phyloP scores from a whole-genome alignment of 768 basidiomycete genomes.

The Lyophyllum decastes region DNA sequence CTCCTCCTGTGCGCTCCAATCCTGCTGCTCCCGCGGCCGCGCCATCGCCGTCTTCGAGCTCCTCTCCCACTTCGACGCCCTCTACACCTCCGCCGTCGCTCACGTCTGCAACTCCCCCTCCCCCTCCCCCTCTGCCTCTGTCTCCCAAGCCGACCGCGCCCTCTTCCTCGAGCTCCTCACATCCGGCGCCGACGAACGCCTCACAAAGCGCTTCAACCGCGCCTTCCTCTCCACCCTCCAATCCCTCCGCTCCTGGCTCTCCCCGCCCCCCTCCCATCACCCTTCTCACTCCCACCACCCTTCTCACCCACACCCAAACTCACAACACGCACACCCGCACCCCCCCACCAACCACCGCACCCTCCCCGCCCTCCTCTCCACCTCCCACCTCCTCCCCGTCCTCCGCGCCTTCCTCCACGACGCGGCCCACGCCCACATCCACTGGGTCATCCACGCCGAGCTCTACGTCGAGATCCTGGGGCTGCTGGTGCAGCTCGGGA shows the following conservation, averaged over 20 bases:
- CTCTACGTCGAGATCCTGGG: conserved; percentile 3
- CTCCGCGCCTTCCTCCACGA: conserved; percentile 12
- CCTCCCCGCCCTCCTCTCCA: neutral
- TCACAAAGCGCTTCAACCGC: neutral
- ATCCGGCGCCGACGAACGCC: neutral
- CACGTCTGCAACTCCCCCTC: neutral
- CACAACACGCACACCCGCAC: too few species aligned
- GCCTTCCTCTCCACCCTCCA: neutral
- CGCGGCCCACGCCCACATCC: neutral
- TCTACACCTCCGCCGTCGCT: neutral
- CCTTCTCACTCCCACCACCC: neutral
- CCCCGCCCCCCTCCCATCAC: neutral
- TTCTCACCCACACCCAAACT: conserved; percentile 3
- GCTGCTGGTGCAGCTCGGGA: neutral
- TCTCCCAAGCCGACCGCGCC: neutral
- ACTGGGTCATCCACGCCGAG: conserved; percentile 10
- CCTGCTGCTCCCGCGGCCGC: conserved; percentile 15
- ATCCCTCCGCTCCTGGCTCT: conserved; percentile 2
- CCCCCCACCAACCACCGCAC: neutral
- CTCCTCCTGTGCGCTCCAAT: neutral
- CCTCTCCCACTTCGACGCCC: conserved; percentile 12
- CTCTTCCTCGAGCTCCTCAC: conserved; percentile 3
- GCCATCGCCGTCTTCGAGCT: conserved; percentile 15
- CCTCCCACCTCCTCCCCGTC: too few species aligned
- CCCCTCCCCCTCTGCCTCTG: too few species aligned